Conservation (phyloP, 2,329 filamentous ascomycete species). For the Lecanosticta acicola region DNA sequence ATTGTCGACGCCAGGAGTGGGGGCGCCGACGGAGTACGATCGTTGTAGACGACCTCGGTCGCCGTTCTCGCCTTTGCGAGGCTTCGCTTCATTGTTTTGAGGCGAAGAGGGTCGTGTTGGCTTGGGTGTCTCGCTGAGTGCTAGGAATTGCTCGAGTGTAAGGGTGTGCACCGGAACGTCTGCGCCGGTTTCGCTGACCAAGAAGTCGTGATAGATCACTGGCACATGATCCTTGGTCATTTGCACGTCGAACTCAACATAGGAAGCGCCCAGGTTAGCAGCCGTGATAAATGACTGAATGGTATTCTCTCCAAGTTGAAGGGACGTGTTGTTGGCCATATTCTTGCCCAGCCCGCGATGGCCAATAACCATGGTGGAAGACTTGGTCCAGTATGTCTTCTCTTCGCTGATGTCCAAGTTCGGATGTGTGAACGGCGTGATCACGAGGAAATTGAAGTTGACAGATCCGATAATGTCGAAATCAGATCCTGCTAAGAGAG, state of each 20-base stretch:
- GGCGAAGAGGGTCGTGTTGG: slow-evolving; percentile 17
- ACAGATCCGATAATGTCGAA: slow-evolving; percentile 90
- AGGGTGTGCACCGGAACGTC: slow-evolving; percentile 94
- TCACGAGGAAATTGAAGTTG: slow-evolving; percentile 94
- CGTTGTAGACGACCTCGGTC: slow-evolving; percentile 35
- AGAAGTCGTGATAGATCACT: slow-evolving; percentile 96
- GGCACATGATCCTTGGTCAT: slow-evolving; percentile 98
- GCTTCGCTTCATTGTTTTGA: slow-evolving; percentile 6
- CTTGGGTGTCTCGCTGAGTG: slow-evolving; percentile 24
- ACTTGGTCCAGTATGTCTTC: slow-evolving; percentile 94
- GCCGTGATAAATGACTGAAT: slow-evolving; percentile 93
- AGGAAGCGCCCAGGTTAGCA: slow-evolving; percentile 77
- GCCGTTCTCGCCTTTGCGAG: slow-evolving; percentile 6
- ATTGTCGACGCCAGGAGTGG: slow-evolving; percentile 36
- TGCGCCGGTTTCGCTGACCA: slow-evolving; percentile 95
- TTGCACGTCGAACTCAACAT: slow-evolving; percentile 79
- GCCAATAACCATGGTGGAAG: slow-evolving; percentile 76
- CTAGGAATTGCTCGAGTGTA: slow-evolving; percentile 87
- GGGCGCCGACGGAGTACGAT: slow-evolving; percentile 56
- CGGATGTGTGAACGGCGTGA: slow-evolving; percentile 88
- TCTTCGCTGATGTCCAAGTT: slow-evolving; percentile 88
- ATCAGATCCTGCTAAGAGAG: slow-evolving; percentile 74
- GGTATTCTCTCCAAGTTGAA: slow-evolving; percentile 95
- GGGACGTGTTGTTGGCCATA: slow-evolving; percentile 68
- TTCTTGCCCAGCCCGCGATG: slow-evolving; percentile 85